Evolutionary conservation across 331 rosid species (phyloP).

Genomic region (Rhamnella rubrinervis): DNA sequence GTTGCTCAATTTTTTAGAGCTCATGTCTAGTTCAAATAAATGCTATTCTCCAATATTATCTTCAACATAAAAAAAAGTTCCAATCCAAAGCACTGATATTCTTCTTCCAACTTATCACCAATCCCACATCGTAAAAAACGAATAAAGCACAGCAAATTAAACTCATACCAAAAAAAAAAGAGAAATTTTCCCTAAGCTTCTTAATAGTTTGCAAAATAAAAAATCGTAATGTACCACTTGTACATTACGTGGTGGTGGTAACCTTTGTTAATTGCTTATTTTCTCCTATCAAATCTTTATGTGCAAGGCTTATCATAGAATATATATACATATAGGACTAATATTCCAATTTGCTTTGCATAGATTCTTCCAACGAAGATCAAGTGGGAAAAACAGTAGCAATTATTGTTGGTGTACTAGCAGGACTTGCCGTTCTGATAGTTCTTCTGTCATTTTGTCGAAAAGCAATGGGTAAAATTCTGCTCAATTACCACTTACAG

Average conservation of each 20-base stretch:
- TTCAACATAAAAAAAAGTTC: too few species aligned
- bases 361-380: constrained; percentile 68
- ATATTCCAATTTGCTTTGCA: constrained; percentile 10
- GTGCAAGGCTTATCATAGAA: background rate
- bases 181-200: too few species aligned
- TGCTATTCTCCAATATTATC: background rate
- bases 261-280: background rate
- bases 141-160: too few species aligned
- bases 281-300: constrained; percentile 10
- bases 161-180: too few species aligned
- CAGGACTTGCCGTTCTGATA: constrained; percentile 72
- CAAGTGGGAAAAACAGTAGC: constrained; percentile 83
- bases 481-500: background rate
- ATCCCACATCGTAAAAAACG: too few species aligned
- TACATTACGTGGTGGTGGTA: constrained; percentile 2
- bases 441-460: constrained; percentile 91
- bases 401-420: constrained; percentile 77
- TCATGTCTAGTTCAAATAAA: constrained; percentile 15
- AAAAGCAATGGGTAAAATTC: constrained; percentile 55
- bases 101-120: too few species aligned
- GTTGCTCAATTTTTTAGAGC: constrained; percentile 12
- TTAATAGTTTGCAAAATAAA: too few species aligned
- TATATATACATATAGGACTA: constrained; percentile 2
- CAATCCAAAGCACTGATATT: too few species aligned
- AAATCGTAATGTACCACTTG: background rate